A percentile compares a stretch with the other conserved stretches of the same genome.
Evolutionary conservation across 75 land plant species (phyloP).

Genomic region (Pinus albicaulis): DNA sequence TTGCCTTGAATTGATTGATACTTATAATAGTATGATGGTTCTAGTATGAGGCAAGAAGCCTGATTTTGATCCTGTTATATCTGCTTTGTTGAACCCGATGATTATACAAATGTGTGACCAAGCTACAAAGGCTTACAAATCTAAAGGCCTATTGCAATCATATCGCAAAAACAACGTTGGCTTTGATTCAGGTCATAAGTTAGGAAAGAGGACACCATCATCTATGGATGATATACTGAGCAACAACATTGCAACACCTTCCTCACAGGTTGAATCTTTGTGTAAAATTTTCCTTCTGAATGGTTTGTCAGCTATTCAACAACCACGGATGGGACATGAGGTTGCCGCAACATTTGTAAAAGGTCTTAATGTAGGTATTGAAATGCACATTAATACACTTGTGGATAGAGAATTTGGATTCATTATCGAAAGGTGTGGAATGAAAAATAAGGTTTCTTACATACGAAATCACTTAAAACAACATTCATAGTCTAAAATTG

Average conservation of each 20-base stretch:
- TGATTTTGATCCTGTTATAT: conserved; percentile 82
- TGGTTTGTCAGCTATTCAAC: conserved; percentile 81
- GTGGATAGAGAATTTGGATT: conserved; percentile 71
- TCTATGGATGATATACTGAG: no score
- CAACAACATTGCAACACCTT: no score
- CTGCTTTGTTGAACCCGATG: conserved; percentile 86
- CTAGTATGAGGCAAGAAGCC: conserved; percentile 81
- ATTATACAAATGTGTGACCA: conserved; percentile 94
- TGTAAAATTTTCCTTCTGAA: conserved; percentile 91
- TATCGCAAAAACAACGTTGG: conserved; percentile 50
- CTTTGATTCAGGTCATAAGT: conserved; percentile 40
- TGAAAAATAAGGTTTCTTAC: conserved; percentile 58
- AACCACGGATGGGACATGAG: conserved; percentile 63
- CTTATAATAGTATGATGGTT: conserved; percentile 87
- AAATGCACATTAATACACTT: conserved; percentile 46
- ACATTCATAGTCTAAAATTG: conserved; percentile 19
- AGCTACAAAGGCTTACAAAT: conserved; percentile 87
- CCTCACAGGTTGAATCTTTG: conserved; percentile 26
- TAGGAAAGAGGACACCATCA: neutral
- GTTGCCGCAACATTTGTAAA: conserved; percentile 55
- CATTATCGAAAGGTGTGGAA: conserved; percentile 69
- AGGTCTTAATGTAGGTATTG: conserved; percentile 48
- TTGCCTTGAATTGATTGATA: conserved; percentile 77
- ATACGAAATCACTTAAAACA: conserved; percentile 33
- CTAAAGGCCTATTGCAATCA: conserved; percentile 48